These are phyloP conservation scores for Bryum argenteum DNA, from an alignment of 225 moss, liverwort and hornwort species.

Conservation along the genomic window DNA sequence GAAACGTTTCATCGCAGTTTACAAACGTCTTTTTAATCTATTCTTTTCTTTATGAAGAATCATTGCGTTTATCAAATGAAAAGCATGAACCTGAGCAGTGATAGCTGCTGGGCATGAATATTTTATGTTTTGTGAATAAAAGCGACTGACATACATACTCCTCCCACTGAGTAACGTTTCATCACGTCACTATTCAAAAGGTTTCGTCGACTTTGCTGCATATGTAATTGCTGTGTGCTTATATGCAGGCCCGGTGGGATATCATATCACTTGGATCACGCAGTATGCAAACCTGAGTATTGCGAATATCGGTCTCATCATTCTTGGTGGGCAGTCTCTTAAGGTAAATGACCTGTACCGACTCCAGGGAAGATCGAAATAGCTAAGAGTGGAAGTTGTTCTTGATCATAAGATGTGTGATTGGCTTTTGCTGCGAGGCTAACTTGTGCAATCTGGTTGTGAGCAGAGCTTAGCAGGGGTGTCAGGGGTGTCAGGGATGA, in stretches of 20 bases:
- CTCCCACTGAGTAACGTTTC: too few species aligned
- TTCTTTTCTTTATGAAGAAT: too few species aligned
- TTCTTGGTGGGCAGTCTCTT: constrained; percentile 51
- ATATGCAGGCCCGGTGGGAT: constrained; percentile 39
- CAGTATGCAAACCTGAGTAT: constrained; percentile 46
- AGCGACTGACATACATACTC: too few species aligned
- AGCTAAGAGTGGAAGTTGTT: too few species aligned
- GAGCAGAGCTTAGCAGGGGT: constrained; percentile 33
- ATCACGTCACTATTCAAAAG: too few species aligned
- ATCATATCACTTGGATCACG: constrained; percentile 36
- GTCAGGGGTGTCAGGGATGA: constrained; percentile 19
- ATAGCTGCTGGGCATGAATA: too few species aligned
- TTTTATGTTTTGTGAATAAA: too few species aligned
- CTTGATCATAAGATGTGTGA: too few species aligned
- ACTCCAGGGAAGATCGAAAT: too few species aligned
- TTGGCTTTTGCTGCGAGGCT: not conserved
- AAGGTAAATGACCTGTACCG: constrained; percentile 28
- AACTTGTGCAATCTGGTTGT: not conserved
- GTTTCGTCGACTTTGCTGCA: too few species aligned
- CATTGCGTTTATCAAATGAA: too few species aligned
- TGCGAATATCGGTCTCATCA: constrained; percentile 49
- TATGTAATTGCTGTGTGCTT: not conserved
- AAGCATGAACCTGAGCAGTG: too few species aligned
- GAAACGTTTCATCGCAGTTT: not conserved
- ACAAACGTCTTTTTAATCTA: not conserved